Conservation (phyloP, 768 basidiomycete species). For the Boletus subparvulus region DNA sequence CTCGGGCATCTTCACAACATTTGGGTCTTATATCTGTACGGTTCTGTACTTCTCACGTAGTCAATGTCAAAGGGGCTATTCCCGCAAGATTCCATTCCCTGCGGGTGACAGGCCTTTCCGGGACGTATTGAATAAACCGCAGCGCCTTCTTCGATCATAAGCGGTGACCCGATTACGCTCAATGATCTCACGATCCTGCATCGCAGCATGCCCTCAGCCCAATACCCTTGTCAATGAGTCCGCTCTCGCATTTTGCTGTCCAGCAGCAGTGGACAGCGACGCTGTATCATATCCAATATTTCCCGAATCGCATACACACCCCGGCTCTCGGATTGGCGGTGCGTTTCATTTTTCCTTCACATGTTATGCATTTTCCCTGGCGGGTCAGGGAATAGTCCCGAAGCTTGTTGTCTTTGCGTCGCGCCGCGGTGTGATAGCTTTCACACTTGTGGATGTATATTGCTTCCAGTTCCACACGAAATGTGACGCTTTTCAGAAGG, state of each 20-base stretch:
- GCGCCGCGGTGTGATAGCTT: conserved; percentile 6
- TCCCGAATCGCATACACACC: background rate
- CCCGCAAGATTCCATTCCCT: conserved; percentile 26
- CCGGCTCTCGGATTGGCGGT: conserved; percentile 4
- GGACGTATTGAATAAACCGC: conserved; percentile 20
- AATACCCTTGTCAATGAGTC: conserved; percentile 13
- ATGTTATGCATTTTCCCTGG: conserved; percentile 15
- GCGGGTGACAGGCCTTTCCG: conserved; percentile 7
- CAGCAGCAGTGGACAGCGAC: conserved; percentile 1
- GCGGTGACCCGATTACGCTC: conserved; percentile 20
- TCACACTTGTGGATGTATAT: conserved; percentile 7
- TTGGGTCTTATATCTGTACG: conserved; percentile 5
- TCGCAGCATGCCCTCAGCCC: conserved; percentile 26
- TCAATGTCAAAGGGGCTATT: conserved; percentile 9
- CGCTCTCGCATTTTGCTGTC: conserved; percentile 3
- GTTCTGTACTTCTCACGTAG: conserved; percentile 20
- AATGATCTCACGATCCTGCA: conserved; percentile 14
- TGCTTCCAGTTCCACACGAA: conserved; percentile 8
- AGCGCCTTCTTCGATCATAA: conserved; percentile 27
- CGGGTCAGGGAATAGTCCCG: conserved; percentile 3
- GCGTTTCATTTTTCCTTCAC: background rate
- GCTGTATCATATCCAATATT: background rate
- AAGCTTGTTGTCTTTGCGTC: conserved; percentile 4
- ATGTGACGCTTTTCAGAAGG: conserved; percentile 3
- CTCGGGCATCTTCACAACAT: conserved; percentile 4